Conservation (phyloP, 2,329 filamentous ascomycete genomes). For the Trichoderma polysporum region DNA sequence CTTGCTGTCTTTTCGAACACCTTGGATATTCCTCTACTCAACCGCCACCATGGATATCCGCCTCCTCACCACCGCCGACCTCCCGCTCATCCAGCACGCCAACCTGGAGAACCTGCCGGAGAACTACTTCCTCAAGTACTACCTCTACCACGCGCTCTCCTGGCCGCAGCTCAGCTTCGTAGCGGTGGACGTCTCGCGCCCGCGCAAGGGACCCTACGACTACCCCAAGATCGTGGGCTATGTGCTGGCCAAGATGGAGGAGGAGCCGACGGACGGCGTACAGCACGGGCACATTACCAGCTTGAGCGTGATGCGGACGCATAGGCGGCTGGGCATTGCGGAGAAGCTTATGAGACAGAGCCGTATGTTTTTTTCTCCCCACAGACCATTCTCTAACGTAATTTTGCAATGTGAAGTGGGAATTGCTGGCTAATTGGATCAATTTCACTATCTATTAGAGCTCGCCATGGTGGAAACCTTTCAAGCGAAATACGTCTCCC, state of each 20-base stretch:
- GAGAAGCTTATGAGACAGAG: constrained; percentile 98
- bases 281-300: constrained; percentile 96
- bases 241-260: constrained; percentile 99
- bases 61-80: constrained; percentile 76
- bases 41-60: constrained; percentile 78
- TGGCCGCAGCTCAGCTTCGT: constrained; percentile 98
- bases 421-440: background rate
- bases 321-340: constrained; percentile 84
- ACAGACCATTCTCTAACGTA: no score
- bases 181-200: constrained; percentile 84
- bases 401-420: background rate
- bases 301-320: constrained; percentile 93
- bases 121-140: constrained; percentile 99
- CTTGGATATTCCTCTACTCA: no score
- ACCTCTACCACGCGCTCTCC: constrained; percentile 96
- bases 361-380: constrained; percentile 57
- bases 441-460: constrained; percentile 54
- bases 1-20: no score
- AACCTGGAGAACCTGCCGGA: constrained; percentile 99
- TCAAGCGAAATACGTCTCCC: constrained; percentile 84
- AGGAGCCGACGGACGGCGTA: constrained; percentile 87
- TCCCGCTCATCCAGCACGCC: constrained; percentile 91
- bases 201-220: constrained; percentile 74
- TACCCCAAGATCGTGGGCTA: constrained; percentile 98
- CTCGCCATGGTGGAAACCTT: constrained; percentile 97